phyloP scores from a whole-genome alignment of 331 rosid genomes.

The Malus hybrid region DNA sequence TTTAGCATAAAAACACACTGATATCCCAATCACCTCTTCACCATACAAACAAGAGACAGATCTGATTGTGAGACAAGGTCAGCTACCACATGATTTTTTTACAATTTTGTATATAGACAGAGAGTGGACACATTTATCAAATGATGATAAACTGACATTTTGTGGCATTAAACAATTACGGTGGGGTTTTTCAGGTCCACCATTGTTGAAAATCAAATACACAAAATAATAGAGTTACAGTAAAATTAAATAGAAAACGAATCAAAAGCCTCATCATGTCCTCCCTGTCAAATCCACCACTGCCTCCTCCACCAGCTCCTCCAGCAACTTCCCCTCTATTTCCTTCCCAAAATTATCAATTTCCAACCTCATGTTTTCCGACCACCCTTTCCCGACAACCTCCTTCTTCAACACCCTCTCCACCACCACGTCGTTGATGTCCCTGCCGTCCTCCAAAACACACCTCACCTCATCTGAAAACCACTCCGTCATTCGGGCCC shows the following conservation, averaged over 20 bases:
- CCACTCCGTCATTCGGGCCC: slow-evolving; percentile 68
- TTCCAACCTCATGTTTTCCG: slow-evolving; percentile 50
- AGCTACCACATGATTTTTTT: neutral
- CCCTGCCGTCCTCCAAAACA: slow-evolving; percentile 55
- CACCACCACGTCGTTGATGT: slow-evolving; percentile 53
- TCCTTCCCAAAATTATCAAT: slow-evolving; percentile 60
- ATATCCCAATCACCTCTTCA: neutral
- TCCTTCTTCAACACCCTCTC: slow-evolving; percentile 45
- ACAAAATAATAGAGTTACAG: slow-evolving; percentile 24
- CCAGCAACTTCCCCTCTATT: slow-evolving; percentile 54
- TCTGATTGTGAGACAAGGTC: neutral
- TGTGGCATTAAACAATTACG: slow-evolving; percentile 42
- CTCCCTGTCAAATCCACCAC: slow-evolving; percentile 57
- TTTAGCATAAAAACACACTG: neutral
- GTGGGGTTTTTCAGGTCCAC: slow-evolving; percentile 37
- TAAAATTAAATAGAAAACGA: slow-evolving; percentile 3
- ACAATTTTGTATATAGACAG: neutral
- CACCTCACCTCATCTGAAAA: slow-evolving; percentile 42
- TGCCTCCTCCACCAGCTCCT: slow-evolving; percentile 68
- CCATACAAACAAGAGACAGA: neutral
- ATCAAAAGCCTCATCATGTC: slow-evolving; percentile 16
- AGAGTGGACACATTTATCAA: neutral
- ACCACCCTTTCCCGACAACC: slow-evolving; percentile 66
- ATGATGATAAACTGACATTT: slow-evolving; percentile 15
- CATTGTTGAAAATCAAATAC: slow-evolving; percentile 37